phyloP scores from a whole-genome alignment of 106 monocot species.

The Iris macrosiphon region DNA sequence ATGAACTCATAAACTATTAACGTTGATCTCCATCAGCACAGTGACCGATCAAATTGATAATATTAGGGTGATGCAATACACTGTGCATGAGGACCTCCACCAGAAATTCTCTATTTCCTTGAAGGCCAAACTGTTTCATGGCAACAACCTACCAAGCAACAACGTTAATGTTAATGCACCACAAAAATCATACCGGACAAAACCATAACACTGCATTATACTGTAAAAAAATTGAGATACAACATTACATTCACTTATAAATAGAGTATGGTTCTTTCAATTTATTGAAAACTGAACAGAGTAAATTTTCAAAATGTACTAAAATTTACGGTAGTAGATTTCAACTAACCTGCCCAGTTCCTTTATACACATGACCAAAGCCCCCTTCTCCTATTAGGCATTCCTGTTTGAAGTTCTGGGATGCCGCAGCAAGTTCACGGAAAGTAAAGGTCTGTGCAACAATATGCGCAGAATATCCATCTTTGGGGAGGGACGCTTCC shows the following conservation, averaged over 20 bases:
- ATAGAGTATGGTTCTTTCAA: not conserved
- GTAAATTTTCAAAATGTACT: not conserved
- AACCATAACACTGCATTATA: no score
- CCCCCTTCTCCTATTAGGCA: constrained; percentile 11
- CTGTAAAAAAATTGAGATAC: no score
- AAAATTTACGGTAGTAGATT: not conserved
- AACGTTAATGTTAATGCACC: not conserved
- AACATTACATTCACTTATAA: not conserved
- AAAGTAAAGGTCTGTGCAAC: constrained; percentile 9
- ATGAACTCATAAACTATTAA: constrained; percentile 13
- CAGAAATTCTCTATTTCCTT: constrained; percentile 8
- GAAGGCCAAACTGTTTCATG: constrained; percentile 4
- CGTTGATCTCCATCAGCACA: constrained; percentile 11
- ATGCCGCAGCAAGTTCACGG: constrained; percentile 9
- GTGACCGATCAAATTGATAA: not conserved
- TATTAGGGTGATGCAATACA: not conserved
- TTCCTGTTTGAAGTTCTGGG: constrained; percentile 8
- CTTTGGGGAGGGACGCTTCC: constrained; percentile 13
- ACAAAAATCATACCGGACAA: no score
- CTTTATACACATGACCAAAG: constrained; percentile 13
- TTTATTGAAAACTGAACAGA: not conserved
- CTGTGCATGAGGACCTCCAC: constrained; percentile 9
- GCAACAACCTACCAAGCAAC: not conserved
- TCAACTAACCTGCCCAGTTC: constrained; percentile 3
- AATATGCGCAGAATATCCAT: constrained; percentile 7